Evolutionary conservation across 73 alveolate genomes (phyloP), one percentile per base, ranked within the genome.

Genomic region (Uronychia binucleata): DNA sequence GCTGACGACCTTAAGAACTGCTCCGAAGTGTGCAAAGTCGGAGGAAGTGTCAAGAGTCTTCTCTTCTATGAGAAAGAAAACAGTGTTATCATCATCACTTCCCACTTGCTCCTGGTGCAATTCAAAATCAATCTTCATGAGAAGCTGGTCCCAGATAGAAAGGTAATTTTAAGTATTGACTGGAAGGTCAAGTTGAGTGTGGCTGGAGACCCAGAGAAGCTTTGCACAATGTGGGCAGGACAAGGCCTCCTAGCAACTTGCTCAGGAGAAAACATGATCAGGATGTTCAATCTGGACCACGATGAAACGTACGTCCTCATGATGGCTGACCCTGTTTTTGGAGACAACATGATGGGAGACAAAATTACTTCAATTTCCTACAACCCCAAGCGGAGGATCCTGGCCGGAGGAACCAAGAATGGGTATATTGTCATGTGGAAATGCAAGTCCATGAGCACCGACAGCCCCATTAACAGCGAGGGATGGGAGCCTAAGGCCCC

Each of bases 341-440:
- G 94, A 28, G 98, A 97, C 76, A 93, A 89, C 0, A 81, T 95
- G 80, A 86, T 86, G 76, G 93, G 89, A 74, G 99, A 98, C 90
- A 91, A 97, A 74, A 94, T 98, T 58, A 94, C 92, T 35, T 90
- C 97, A 74, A 87, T 97, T 30, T 86, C 96, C 76, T 98, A 93
- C 81, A 92, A 93, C 77, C 92, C 82, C 80, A 92, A 94, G 88
- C 94, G 94, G 75, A 92, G 99, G 86, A 91, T 97, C 59, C 89
- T 98, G 25, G 92, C 95, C 1, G 99, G 96, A 0, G 99, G 99
- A 26, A 98, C 99, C 29, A 88, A 90, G 77, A 96, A 97, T 84
- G 99, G 99, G 30, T 88, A 97, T 79, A 93, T 93, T 19, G n/a
- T n/a, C 74, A 96, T 98, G 98, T 98, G 99, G 99, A 98, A 96